Evolutionary conservation across 2,329 filamentous ascomycete species (phyloP), one percentile per base, ranked within the genome.

Genomic region (Fusarium ambrosium): DNA sequence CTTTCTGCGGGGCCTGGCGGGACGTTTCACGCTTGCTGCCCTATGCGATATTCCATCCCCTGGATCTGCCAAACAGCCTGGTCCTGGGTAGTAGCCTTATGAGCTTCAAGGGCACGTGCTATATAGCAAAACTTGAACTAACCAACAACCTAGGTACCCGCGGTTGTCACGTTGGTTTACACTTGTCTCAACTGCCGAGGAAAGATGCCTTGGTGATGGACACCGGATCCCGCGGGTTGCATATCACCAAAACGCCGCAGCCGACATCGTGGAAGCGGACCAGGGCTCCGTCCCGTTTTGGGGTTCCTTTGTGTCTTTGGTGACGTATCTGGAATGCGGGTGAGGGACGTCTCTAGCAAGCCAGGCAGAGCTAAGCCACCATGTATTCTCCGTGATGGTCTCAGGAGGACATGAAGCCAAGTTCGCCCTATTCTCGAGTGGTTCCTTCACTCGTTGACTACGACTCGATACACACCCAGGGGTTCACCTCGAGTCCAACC

Each of bases 291-390:
- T 43, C 24, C 56, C n/a, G 37, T 62, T 62, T 58, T 37, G 22
- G 41, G 60, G 53, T 24, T 45, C 29, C 24, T 48, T 62, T 37
- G 29, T 20, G 36, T 69, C 24, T 37, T 45, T 20, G 29, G 53
- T 48, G 66, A 64, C 53, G 37, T 53, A 37, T 51, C 41, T 66
- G 66, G 69, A 71, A 72, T 72, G 67, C 66, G 32, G 36, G 43
- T 45, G 34, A 55, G 56, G 22, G 45, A 62, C 29, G 41, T 36
- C 48, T 51, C 41, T 59, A 2, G 6, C 34, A n/a, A 59, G 29
- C 13, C 59, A 48, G 60, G 39, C 41, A 48, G 20, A 27, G n/a
- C 60, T 32, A 62, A 36, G 41, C 60, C 60, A 62, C 32, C 14
- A 29, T 51, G 20, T 36, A 45, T 45, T 48, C 41, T 36, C 27